These are phyloP conservation scores for Boletus tylopilopsis DNA, from an alignment of 768 basidiomycete species.

Conservation along the genomic window DNA sequence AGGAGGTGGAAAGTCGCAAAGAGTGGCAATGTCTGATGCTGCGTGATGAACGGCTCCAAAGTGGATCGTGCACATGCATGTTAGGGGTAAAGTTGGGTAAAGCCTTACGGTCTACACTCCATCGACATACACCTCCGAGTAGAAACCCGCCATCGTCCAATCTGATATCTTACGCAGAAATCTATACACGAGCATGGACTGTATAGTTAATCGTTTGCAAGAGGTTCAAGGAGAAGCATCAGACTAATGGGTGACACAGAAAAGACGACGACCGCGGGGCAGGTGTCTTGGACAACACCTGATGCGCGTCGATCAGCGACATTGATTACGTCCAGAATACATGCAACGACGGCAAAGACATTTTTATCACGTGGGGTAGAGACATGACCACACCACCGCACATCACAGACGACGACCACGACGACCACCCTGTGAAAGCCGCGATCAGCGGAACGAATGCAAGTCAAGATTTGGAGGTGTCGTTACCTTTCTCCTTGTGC, in stretches of 20 bases:
- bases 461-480: neutral
- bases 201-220: constrained; percentile 29
- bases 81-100: neutral
- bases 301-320: constrained; percentile 91
- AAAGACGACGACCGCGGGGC: constrained; percentile 69
- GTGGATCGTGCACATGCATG: neutral
- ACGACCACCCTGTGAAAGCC: constrained; percentile 78
- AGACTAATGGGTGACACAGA: neutral
- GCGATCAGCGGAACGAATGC: neutral
- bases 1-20: constrained; percentile 31
- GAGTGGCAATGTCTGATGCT: constrained; percentile 58
- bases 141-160: constrained; percentile 58
- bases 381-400: constrained; percentile 2
- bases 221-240: neutral
- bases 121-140: constrained; percentile 55
- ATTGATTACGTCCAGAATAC: constrained; percentile 37
- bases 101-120: constrained; percentile 56
- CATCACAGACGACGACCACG: constrained; percentile 92
- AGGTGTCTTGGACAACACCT: constrained; percentile 51
- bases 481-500: constrained; percentile 90
- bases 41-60: neutral
- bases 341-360: constrained; percentile 30
- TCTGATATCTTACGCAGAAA: constrained; percentile 58
- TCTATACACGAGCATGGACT: constrained; percentile 54
- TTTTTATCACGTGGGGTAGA: constrained; percentile 16